phyloP scores from a whole-genome alignment of 1,284 basidiomycete species.

The Ustilago cynodontis region DNA sequence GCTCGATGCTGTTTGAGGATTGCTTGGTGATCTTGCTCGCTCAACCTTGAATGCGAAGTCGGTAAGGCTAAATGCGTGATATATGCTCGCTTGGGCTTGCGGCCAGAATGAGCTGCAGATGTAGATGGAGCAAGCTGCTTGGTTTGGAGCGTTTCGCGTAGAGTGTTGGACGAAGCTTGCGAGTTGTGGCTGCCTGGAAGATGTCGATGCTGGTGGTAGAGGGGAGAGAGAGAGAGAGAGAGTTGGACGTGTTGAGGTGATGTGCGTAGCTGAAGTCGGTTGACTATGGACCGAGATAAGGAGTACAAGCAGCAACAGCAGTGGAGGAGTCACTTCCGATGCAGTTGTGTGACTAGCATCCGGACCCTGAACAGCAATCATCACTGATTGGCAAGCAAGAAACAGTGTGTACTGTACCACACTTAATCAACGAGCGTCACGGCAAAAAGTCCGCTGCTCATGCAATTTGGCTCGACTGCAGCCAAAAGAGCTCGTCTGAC shows the following conservation, averaged over 20 bases:
- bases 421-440: constrained; percentile 4
- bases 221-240: not conserved
- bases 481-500: constrained; percentile 18
- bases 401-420: not conserved
- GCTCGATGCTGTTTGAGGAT: constrained; percentile 29
- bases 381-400: constrained; percentile 15
- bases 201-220: constrained; percentile 4
- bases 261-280: constrained; percentile 23
- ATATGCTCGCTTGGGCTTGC: not conserved
- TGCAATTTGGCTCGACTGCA: not conserved
- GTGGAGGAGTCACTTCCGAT: constrained; percentile 41
- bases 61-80: not conserved
- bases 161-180: not conserved
- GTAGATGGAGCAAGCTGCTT: constrained; percentile 6
- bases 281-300: constrained; percentile 41
- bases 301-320: constrained; percentile 1
- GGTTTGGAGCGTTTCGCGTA: not conserved
- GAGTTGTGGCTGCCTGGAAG: not conserved
- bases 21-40: constrained; percentile 11
- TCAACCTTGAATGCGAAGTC: not conserved
- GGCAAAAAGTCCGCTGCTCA: constrained; percentile 13
- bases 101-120: not conserved
- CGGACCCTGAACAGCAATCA: constrained; percentile 39
- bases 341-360: constrained; percentile 6
- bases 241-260: not conserved